phyloP scores from a whole-genome alignment of 768 basidiomycete genomes.

The Boletus rubropictus region DNA sequence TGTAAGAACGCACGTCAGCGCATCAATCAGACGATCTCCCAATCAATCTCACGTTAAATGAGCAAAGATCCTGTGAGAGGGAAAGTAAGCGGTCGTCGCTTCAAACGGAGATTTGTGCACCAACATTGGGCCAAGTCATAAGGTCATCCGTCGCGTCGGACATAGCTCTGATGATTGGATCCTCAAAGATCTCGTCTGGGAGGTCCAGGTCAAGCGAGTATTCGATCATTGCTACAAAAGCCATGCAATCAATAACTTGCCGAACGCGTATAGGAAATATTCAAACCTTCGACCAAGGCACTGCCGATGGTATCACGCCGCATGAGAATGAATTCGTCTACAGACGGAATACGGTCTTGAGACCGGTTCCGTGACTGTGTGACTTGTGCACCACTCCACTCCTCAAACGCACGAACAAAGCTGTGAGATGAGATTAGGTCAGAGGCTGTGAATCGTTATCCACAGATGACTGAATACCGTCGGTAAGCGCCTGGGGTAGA shows the following conservation, averaged over 20 bases:
- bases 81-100: slow-evolving; percentile 10
- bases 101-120: slow-evolving; percentile 13
- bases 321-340: slow-evolving; percentile 36
- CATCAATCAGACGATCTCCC: slow-evolving; percentile 3
- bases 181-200: slow-evolving; percentile 33
- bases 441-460: neutral
- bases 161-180: slow-evolving; percentile 31
- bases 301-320: slow-evolving; percentile 34
- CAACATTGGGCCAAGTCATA: slow-evolving; percentile 39
- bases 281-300: slow-evolving; percentile 35
- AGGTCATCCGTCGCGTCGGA: slow-evolving; percentile 37
- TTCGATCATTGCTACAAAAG: slow-evolving; percentile 30
- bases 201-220: slow-evolving; percentile 35
- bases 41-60: slow-evolving; percentile 26
- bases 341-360: slow-evolving; percentile 32
- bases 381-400: slow-evolving; percentile 33
- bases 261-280: neutral
- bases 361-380: slow-evolving; percentile 33
- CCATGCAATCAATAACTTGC: neutral
- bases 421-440: slow-evolving; percentile 12
- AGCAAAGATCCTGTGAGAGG: slow-evolving; percentile 23
- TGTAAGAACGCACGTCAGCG: slow-evolving; percentile 14
- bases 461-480: slow-evolving; percentile 19
- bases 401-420: slow-evolving; percentile 32
- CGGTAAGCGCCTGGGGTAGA: slow-evolving; percentile 33